Conservation (phyloP, 768 basidiomycete species). For the Suillus paluster region DNA sequence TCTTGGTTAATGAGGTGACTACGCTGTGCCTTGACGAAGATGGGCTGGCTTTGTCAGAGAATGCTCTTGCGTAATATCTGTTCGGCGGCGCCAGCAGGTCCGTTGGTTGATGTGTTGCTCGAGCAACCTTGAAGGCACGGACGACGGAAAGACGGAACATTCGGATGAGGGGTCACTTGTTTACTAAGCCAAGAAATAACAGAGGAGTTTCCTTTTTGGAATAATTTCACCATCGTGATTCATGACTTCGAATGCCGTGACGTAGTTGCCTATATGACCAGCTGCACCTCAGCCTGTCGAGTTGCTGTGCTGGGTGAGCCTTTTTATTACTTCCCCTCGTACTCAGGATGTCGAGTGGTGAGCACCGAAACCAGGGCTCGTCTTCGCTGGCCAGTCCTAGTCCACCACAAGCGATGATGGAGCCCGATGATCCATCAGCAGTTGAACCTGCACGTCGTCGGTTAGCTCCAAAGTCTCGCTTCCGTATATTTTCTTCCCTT, state of each 20-base stretch:
- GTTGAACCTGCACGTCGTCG: conserved; percentile 53
- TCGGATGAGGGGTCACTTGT: conserved; percentile 3
- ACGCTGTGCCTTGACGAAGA: conserved; percentile 1
- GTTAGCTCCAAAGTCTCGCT: conserved; percentile 41
- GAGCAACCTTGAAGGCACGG: neutral
- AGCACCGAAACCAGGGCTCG: neutral
- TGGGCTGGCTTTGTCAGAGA: neutral
- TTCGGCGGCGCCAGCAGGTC: neutral
- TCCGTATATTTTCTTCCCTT: conserved; percentile 37
- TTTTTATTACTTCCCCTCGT: neutral
- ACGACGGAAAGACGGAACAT: conserved; percentile 10
- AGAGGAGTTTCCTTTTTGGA: neutral
- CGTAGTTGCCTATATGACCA: no score
- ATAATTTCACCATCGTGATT: conserved; percentile 1
- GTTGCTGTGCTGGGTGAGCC: neutral
- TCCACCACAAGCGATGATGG: conserved; percentile 45
- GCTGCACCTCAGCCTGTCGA: no score
- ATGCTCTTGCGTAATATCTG: neutral
- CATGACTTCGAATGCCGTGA: no score
- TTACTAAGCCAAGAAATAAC: neutral
- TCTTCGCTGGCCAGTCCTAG: conserved; percentile 16
- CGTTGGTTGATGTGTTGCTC: neutral
- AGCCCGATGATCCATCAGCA: conserved; percentile 45
- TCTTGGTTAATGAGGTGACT: conserved; percentile 15
- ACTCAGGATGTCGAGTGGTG: conserved; percentile 9